Conservation (phyloP, 257 asterid genomes). For the Fraxinus pennsylvanica region DNA sequence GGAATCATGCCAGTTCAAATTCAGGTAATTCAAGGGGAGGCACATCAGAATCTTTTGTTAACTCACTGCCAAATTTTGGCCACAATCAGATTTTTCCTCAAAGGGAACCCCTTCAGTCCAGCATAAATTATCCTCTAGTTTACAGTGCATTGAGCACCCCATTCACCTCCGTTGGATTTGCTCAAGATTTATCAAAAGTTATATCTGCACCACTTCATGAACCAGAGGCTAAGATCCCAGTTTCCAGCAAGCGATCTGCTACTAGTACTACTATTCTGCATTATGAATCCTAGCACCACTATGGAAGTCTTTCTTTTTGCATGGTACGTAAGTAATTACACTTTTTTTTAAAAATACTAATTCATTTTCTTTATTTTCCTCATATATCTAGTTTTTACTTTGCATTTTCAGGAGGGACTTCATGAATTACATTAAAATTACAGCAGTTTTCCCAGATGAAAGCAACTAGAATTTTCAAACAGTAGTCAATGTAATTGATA, state of each 20-base stretch:
- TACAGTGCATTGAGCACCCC: background rate
- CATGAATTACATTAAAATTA: background rate
- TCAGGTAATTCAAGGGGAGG: conserved; percentile 12
- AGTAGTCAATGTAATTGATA: background rate
- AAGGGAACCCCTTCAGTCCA: conserved; percentile 95
- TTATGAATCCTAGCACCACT: conserved; percentile 24
- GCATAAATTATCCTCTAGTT: conserved; percentile 20
- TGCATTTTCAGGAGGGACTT: conserved; percentile 1
- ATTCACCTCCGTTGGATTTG: background rate
- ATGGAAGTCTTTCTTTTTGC: background rate
- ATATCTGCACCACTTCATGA: conserved; percentile 17
- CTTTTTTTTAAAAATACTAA: background rate
- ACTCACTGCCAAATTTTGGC: conserved; percentile 21
- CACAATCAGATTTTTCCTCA: conserved; percentile 24
- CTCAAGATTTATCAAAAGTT: background rate
- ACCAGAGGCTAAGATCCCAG: conserved; percentile 22
- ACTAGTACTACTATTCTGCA: conserved; percentile 26
- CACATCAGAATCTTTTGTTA: background rate
- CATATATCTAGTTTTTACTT: background rate
- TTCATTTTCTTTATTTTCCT: background rate
- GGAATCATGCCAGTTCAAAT: conserved; percentile 22
- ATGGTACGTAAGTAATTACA: background rate
- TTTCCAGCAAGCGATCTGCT: conserved; percentile 31
- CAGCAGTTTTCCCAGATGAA: background rate
- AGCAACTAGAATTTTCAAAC: background rate